phyloP scores from a whole-genome alignment of 371 early-diverging fungal species.

The Lichtheimia ornata region DNA sequence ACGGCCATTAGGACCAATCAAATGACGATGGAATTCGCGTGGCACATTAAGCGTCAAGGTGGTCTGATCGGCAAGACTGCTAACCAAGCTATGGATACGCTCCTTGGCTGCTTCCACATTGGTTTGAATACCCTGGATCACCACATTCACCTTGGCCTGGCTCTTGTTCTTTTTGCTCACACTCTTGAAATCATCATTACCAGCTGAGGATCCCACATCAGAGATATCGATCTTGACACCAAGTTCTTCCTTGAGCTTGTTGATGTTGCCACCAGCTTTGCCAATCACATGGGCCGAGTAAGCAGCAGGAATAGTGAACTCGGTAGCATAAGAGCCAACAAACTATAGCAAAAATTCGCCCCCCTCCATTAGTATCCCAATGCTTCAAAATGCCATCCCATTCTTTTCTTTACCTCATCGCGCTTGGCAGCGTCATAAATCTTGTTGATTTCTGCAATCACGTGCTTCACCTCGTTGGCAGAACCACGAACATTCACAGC shows the following conservation, averaged over 20 bases:
- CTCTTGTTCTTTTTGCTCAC: constrained; percentile 43
- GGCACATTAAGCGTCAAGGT: constrained; percentile 64
- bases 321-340: constrained; percentile 68
- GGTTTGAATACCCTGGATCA: constrained; percentile 78
- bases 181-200: constrained; percentile 27
- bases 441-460: constrained; percentile 62
- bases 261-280: constrained; percentile 82
- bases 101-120: constrained; percentile 78
- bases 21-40: constrained; percentile 65
- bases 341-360: constrained; percentile 27
- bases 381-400: background rate
- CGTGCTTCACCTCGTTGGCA: constrained; percentile 72
- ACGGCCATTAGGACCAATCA: constrained; percentile 78
- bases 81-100: constrained; percentile 68
- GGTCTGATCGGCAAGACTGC: constrained; percentile 76
- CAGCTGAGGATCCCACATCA: constrained; percentile 40
- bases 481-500: constrained; percentile 83
- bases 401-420: constrained; percentile 55
- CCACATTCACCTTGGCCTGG: constrained; percentile 60
- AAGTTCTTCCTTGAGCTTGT: constrained; percentile 74
- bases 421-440: constrained; percentile 70
- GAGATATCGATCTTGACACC: constrained; percentile 82
- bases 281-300: constrained; percentile 87
- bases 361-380: background rate
- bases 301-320: constrained; percentile 68